phyloP scores from a whole-genome alignment of 495 filamentous ascomycete species.

The Hypoxylon rickii region DNA sequence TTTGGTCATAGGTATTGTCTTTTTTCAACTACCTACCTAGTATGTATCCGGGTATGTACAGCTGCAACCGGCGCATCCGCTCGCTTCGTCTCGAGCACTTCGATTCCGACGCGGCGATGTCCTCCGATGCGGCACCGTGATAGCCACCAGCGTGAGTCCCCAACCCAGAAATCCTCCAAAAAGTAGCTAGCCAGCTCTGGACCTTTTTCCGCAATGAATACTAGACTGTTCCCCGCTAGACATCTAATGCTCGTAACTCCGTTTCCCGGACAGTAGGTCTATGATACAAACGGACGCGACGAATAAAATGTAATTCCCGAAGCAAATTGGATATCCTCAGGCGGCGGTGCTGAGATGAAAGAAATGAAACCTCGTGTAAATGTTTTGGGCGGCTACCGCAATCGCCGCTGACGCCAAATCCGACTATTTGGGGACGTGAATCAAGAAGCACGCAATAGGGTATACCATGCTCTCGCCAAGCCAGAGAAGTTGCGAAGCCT shows the following conservation, averaged over 20 bases:
- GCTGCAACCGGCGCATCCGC: conserved; percentile 33
- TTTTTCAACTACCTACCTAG: no score
- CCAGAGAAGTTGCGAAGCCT: conserved; percentile 14
- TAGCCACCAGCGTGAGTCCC: conserved; percentile 17
- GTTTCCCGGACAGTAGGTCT: conserved; percentile 33
- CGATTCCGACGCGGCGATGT: conserved; percentile 39
- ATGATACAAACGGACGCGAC: conserved; percentile 37
- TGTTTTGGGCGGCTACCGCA: conserved; percentile 18
- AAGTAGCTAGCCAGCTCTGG: conserved; percentile 15
- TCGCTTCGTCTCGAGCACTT: conserved; percentile 44
- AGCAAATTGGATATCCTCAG: conserved; percentile 19
- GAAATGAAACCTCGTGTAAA: conserved; percentile 30
- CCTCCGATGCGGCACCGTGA: conserved; percentile 33
- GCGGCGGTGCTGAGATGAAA: conserved; percentile 21
- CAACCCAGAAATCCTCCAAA: conserved; percentile 16
- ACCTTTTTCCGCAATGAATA: conserved; percentile 16
- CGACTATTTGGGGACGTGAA: conserved; percentile 2
- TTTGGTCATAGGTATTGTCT: no score
- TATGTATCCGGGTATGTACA: conserved; percentile 44
- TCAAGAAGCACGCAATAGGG: background rate
- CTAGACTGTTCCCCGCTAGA: conserved; percentile 8
- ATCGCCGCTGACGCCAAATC: conserved; percentile 26
- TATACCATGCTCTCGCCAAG: conserved; percentile 12
- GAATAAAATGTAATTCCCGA: conserved; percentile 26
- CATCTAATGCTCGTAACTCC: conserved; percentile 43